Conservation (phyloP, 306 rosid genomes). For the Psophocarpus tetragonolobus region DNA sequence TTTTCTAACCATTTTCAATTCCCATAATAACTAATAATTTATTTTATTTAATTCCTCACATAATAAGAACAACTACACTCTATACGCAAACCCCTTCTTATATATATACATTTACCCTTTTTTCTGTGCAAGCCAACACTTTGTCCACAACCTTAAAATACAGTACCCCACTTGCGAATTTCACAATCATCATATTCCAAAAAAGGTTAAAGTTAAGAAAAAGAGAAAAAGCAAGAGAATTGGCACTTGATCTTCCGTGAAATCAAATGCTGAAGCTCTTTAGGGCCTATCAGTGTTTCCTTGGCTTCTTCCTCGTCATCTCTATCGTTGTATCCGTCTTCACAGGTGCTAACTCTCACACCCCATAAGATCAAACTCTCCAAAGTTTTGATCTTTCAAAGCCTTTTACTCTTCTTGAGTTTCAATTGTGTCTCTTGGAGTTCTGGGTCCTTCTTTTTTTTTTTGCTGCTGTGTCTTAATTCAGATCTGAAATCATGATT, state of each 20-base stretch:
- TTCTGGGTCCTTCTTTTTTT: too few relatives aligned
- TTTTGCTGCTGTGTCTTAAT: conserved; percentile 18
- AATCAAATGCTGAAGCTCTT: conserved; percentile 51
- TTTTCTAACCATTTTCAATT: conserved; percentile 26
- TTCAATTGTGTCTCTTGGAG: background rate
- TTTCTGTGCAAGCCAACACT: background rate
- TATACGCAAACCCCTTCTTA: background rate
- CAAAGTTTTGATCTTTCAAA: background rate
- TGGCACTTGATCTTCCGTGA: conserved; percentile 32
- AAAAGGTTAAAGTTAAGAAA: conserved; percentile 24
- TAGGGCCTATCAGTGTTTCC: conserved; percentile 44
- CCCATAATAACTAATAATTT: background rate
- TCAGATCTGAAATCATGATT: conserved; percentile 44
- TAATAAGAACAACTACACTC: background rate
- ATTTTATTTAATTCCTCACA: background rate
- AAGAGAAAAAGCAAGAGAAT: conserved; percentile 2
- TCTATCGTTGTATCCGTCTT: conserved; percentile 32
- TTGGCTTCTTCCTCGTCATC: conserved; percentile 24
- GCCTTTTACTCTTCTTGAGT: background rate
- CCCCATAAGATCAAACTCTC: conserved; percentile 16
- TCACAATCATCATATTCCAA: conserved; percentile 33
- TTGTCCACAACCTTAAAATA: conserved; percentile 26
- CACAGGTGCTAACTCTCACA: conserved; percentile 32
- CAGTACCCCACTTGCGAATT: conserved; percentile 31
- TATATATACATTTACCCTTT: background rate